These are phyloP conservation scores for Penicillium cinerascens DNA, from an alignment of 495 filamentous ascomycete genomes.

Conservation along the genomic window DNA sequence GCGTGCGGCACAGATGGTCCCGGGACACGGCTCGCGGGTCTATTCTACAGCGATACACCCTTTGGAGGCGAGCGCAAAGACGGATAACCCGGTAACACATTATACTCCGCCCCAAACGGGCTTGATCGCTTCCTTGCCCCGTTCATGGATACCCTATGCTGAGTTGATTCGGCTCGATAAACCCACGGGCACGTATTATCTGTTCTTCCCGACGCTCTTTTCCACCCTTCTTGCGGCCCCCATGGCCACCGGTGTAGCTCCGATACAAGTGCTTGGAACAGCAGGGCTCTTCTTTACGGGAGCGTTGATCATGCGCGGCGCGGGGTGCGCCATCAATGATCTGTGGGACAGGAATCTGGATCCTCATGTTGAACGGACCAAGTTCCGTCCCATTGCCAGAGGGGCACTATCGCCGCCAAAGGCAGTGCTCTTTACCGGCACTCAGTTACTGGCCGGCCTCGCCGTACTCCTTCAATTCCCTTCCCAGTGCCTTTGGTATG, in stretches of 20 bases:
- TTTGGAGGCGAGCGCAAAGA: not conserved
- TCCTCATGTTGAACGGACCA: conserved; percentile 82
- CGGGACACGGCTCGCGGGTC: conserved; percentile 6
- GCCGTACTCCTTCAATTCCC: conserved; percentile 86
- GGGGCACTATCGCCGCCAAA: conserved; percentile 71
- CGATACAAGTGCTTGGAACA: conserved; percentile 63
- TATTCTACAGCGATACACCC: conserved; percentile 9
- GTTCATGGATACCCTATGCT: conserved; percentile 82
- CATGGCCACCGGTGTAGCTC: conserved; percentile 51
- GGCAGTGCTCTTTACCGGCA: conserved; percentile 77
- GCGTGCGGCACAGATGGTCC: not conserved
- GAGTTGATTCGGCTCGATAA: conserved; percentile 92
- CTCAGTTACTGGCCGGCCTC: conserved; percentile 76
- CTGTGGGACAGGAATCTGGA: conserved; percentile 95
- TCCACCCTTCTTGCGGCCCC: conserved; percentile 62
- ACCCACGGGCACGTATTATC: conserved; percentile 90
- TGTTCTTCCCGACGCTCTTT: conserved; percentile 93
- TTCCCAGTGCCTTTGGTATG: conserved; percentile 77
- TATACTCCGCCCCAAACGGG: conserved; percentile 73
- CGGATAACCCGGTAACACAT: conserved; percentile 19
- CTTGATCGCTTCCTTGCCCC: conserved; percentile 71
- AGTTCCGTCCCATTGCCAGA: conserved; percentile 83
- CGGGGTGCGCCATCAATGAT: conserved; percentile 98
- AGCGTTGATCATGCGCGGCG: conserved; percentile 92
- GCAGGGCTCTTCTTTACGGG: conserved; percentile 78